Conservation (phyloP, 495 filamentous ascomycete species). For the Penicillium nucicola region DNA sequence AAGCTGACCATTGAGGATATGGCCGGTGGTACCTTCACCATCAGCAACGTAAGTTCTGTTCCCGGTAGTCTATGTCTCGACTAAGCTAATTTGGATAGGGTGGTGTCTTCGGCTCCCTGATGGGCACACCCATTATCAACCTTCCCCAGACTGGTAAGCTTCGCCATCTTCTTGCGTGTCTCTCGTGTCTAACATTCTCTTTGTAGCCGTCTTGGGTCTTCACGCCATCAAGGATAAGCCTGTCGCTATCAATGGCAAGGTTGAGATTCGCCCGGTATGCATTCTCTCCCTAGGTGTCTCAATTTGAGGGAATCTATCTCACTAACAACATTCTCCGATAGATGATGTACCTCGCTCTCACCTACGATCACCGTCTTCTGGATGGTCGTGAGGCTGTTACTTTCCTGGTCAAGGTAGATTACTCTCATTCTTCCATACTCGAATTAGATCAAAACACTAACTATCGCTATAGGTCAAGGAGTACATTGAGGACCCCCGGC, state of each 20-base stretch:
- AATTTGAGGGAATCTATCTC: background rate
- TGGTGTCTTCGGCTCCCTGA: conserved; percentile 74
- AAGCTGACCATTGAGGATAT: conserved; percentile 99
- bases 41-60: conserved; percentile 73
- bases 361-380: conserved; percentile 93
- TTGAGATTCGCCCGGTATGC: conserved; percentile 82
- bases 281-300: background rate
- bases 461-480: conserved; percentile 66
- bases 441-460: conserved; percentile 7
- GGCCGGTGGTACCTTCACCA: conserved; percentile 98
- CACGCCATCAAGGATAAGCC: conserved; percentile 97
- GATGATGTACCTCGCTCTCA: conserved; percentile 99
- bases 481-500: conserved; percentile 94
- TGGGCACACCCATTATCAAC: conserved; percentile 99
- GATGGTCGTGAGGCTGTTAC: conserved; percentile 96
- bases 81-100: conserved; percentile 43
- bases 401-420: conserved; percentile 82
- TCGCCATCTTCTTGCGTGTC: background rate
- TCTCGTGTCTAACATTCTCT: conserved; percentile 16
- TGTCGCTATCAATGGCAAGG: conserved; percentile 83
- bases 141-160: conserved; percentile 76
- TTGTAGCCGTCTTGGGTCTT: conserved; percentile 81
- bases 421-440: background rate
- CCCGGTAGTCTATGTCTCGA: background rate
- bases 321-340: conserved; percentile 18